These are phyloP conservation scores for Colletotrichum tropicale DNA, from an alignment of 2,329 filamentous ascomycete genomes.

Conservation along the genomic window DNA sequence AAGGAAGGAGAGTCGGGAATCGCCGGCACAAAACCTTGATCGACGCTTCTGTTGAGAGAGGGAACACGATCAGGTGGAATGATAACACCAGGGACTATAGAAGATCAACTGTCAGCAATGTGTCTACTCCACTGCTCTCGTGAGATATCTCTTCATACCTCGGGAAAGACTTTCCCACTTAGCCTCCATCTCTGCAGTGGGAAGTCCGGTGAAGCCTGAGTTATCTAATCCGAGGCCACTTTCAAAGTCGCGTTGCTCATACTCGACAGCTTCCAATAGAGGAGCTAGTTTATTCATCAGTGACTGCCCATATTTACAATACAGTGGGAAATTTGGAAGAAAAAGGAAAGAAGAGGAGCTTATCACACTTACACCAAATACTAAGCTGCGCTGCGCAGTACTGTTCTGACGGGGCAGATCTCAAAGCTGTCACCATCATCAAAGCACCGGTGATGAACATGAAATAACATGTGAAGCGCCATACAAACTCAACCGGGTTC, in stretches of 20 bases:
- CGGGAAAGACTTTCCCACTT: background rate
- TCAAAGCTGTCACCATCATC: background rate
- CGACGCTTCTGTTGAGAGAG: background rate
- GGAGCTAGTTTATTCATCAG: background rate
- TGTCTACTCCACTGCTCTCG: background rate
- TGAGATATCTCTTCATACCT: background rate
- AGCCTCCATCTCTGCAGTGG: background rate
- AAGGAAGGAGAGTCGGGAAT: background rate
- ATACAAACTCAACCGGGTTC: background rate
- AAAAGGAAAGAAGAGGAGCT: background rate
- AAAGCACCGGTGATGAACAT: background rate
- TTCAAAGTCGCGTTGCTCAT: background rate
- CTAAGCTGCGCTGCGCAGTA: background rate
- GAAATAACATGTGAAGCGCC: background rate
- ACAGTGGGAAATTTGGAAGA: background rate
- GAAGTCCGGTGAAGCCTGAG: background rate
- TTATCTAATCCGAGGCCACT: background rate
- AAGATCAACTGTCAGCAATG: background rate
- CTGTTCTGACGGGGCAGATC: background rate
- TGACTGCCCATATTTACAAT: background rate
- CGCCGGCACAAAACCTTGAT: background rate
- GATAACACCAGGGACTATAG: background rate
- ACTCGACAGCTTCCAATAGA: background rate
- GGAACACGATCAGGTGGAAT: background rate
- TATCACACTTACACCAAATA: background rate